Evolutionary conservation across 2,329 filamentous ascomycete species (phyloP), one percentile per base, ranked within the genome.

Genomic region (Onygenales sp.): DNA sequence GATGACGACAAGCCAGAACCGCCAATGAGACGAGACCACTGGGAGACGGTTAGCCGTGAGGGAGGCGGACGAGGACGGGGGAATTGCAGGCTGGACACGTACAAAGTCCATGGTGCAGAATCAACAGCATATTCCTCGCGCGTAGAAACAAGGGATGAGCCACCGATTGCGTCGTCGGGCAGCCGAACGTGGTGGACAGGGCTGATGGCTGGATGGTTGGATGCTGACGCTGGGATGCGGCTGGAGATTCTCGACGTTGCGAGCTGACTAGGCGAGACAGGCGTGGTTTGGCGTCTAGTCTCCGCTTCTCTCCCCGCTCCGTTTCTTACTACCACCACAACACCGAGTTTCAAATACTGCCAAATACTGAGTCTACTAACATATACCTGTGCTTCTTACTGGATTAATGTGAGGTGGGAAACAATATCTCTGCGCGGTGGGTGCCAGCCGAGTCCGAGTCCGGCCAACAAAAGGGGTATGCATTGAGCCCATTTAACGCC

Each of bases 11-110:
- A 64, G 59, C 75, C 74, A 52, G 73, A 70, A 62, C 80, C 79
- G 65, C 81, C 80, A 59, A 85, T 76, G 61, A 85, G 73, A 66
- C 81, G 77, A 66, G 80, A 78, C 77, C 79, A 82, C 80, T 82
- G 60, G 42, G 21, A 27, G 36, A 14, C 2, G 11, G 31, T 59
- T 51, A 59, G 55, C 27, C 31, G 27, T 36, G 36, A 42, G 31
- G 10, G 10, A 27, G 8, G 14, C 37, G 21, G 33, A 17, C 34
- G 47, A 47, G 27, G 40, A n/a, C 33, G 42, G 34, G 42, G 31
- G 44, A 43, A 34, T 9, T 43, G 13, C n/a, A 37, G 46, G 14
- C 31, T n/a, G 14, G 49, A 17, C n/a, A 68, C 72, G 45, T 67
- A 75, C 73, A 66, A 74, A 72, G 62, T 74, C 72, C 73, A 75